These are phyloP conservation scores for Eragrostis tef DNA, from an alignment of 202 grass and related monocot genomes.

Conservation along the genomic window DNA sequence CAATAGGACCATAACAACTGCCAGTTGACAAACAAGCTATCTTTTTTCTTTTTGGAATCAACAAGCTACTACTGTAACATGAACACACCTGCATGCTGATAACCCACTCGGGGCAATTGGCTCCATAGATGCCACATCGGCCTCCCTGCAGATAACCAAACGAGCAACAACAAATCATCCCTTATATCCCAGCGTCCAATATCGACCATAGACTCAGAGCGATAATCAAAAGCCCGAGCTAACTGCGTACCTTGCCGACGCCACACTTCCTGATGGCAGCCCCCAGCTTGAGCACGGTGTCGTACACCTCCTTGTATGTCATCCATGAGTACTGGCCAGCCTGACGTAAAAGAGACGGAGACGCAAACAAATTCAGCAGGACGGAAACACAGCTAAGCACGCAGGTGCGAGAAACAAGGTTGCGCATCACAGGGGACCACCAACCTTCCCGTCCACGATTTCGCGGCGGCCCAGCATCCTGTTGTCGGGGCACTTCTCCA, in stretches of 20 bases:
- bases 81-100: slow-evolving; percentile 79
- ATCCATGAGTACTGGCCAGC: slow-evolving; percentile 81
- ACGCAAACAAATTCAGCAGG: slow-evolving; percentile 14
- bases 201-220: not conserved
- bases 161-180: slow-evolving; percentile 7
- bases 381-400: not conserved
- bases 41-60: too few relatives aligned
- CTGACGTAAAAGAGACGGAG: slow-evolving; percentile 49
- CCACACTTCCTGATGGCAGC: slow-evolving; percentile 66
- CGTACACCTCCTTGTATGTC: slow-evolving; percentile 87
- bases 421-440: not conserved
- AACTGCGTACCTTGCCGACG: slow-evolving; percentile 62
- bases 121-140: slow-evolving; percentile 87
- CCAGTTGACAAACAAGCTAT: not conserved
- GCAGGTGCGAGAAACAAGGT: not conserved
- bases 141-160: slow-evolving; percentile 58
- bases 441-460: slow-evolving; percentile 66
- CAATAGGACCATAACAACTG: not conserved
- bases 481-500: slow-evolving; percentile 58
- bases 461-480: slow-evolving; percentile 66
- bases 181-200: not conserved
- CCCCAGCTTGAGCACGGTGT: slow-evolving; percentile 72
- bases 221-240: not conserved
- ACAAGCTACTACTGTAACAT: not conserved
- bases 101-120: slow-evolving; percentile 80